These are phyloP conservation scores for Penicillium sp. DNA, from an alignment of 2,329 filamentous ascomycete genomes.

Conservation along the genomic window DNA sequence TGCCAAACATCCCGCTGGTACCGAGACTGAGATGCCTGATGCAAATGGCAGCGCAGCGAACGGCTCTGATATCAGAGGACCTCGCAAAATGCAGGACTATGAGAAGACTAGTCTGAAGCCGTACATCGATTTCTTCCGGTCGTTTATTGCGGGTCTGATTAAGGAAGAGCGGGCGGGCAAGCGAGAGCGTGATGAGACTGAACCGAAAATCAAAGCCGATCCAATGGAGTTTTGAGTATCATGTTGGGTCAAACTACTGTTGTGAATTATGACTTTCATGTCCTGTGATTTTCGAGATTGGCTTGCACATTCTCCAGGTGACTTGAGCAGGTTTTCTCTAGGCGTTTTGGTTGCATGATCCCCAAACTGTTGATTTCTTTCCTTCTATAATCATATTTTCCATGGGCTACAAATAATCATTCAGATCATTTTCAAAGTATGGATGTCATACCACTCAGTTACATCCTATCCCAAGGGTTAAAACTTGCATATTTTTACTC, in stretches of 20 bases:
- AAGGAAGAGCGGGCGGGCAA: constrained; percentile 67
- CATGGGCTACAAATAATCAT: neutral
- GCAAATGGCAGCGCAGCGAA: constrained; percentile 37
- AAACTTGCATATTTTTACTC: no score
- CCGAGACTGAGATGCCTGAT: constrained; percentile 44
- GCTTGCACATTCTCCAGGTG: neutral
- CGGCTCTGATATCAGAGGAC: constrained; percentile 35
- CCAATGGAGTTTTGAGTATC: constrained; percentile 64
- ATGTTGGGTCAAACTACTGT: neutral
- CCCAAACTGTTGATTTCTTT: neutral
- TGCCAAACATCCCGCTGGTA: constrained; percentile 30
- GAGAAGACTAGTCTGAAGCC: constrained; percentile 95
- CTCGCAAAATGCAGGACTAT: constrained; percentile 71
- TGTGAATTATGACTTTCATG: constrained; percentile 21
- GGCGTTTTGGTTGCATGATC: constrained; percentile 12
- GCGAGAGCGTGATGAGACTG: constrained; percentile 53
- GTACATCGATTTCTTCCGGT: constrained; percentile 85
- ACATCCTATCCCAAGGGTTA: no score
- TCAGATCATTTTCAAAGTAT: neutral
- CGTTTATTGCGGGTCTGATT: constrained; percentile 75
- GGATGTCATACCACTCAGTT: neutral
- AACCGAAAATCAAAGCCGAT: constrained; percentile 43
- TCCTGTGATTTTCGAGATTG: constrained; percentile 1
- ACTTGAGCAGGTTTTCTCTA: neutral
- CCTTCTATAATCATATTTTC: neutral